Percentiles rank a stretch among this genome's conserved stretches.
phyloP scores from a whole-genome alignment of 306 rosid species.

The Rosa rugosa region DNA sequence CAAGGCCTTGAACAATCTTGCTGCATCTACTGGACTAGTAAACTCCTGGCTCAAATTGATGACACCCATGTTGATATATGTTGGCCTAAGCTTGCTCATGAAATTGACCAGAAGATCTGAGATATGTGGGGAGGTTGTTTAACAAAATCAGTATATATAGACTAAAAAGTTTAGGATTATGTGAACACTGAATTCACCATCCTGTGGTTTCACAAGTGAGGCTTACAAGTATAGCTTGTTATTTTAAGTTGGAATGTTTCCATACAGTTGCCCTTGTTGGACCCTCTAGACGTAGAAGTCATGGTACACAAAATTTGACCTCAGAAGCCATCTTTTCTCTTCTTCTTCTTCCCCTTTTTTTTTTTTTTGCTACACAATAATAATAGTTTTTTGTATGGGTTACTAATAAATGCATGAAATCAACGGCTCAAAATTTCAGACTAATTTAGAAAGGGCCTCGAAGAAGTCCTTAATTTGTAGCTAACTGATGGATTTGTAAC shows the following conservation, averaged over 20 bases:
- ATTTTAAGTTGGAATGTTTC: background rate
- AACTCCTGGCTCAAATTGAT: conserved; percentile 24
- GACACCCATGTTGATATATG: conserved; percentile 19
- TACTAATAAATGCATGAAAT: background rate
- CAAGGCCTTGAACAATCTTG: conserved; percentile 37
- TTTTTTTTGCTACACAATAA: background rate
- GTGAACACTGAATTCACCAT: background rate
- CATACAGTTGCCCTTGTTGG: conserved; percentile 7
- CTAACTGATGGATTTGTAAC: background rate
- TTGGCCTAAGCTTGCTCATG: background rate
- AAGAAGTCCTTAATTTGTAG: background rate
- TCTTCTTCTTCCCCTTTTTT: background rate
- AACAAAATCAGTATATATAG: background rate
- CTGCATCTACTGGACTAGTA: conserved; percentile 22
- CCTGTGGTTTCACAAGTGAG: conserved; percentile 1
- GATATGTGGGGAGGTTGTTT: background rate
- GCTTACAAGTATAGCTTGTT: background rate
- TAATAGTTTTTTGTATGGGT: background rate
- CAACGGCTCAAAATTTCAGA: background rate
- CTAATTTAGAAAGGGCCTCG: background rate
- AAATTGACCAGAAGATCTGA: background rate
- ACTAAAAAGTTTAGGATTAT: background rate
- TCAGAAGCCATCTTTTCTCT: background rate
- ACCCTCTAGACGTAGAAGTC: background rate
- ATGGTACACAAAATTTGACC: conserved; percentile 17